Base-by-base conservation (phyloP, 441 rosid genomes). In the Aquilaria agallochum region DNA sequence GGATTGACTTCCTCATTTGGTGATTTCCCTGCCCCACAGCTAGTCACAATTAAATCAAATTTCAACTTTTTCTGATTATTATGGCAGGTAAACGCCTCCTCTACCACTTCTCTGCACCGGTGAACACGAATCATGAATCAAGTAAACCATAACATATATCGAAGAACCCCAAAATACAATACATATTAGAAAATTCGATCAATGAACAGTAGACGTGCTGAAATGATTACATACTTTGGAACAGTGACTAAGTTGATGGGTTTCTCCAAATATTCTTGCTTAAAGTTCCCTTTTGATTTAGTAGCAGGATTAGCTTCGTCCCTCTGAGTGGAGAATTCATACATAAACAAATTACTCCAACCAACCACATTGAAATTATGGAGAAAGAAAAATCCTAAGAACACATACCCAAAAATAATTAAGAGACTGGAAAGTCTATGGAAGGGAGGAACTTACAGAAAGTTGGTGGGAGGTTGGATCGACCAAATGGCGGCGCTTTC, bases 21-120 rank as follows among this genome's bases (percentile, higher is more conserved):
- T 6, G 45, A 40, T 2, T 62, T 52, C 9, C 14, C 48, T 47
- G 48, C 66, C 55, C 63, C 74, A 47, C 11, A 8, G 42, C 55
- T 62, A 47, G 59, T 64, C 50, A 69, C 73, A 42, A 60, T 62
- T 67, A 70, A 58, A 72, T 78, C 74, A 55, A 72, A 75, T 27
- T 56, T 58, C 34, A 72, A 71, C 60, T 72, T 71, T 65, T 65
- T 65, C 67, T 48, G 50, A 44, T 58, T 55, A 50, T 31, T n/a
- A 40, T 40, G 45, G 32, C 49, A 49, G 30, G 45, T 68, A 32
- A 50, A 52, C 30, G 50, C 56, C n/a, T 60, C 72, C 47, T 61
- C 67, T 0, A 56, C 58, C 36, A 49, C 66, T 67, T 51, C 64
- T 55, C 76, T 68, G n/a, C 58, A 32, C 8, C 27, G 27, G 27